Evolutionary conservation across 441 rosid species (phyloP), one percentile per base, ranked within the genome.

Genomic region (Dalechampia spathulata): DNA sequence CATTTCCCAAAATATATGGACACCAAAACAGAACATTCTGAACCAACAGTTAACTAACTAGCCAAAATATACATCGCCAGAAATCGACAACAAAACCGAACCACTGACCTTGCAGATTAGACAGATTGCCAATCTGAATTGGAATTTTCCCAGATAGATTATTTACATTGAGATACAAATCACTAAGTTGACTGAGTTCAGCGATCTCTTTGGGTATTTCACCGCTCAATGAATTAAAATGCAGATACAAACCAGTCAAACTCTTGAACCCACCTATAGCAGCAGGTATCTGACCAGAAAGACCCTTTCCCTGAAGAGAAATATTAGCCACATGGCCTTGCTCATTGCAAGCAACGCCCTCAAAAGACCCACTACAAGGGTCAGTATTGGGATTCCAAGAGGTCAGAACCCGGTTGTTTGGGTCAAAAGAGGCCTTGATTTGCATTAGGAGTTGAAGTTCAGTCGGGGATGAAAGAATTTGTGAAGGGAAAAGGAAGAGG

Each of bases 221-320:
- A 19, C 97, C 99, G 28, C 66, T 66, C 43, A 93, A 67, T 12
- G 86, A 70, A 62, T 93, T 93, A 77, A 83, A 93, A 55, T 93
- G 99, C 60, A 93, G 77, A 73, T 85, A 93, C 78, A 93, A 67
- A 15, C 96, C 96, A 44, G 84, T 87, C 78, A 93, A 78, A 78
- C 86, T 78, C 67, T 70, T 73, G 36, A 93, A 83, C 26, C 76
- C 83, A 44, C 86, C 87, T 2, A 93, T 28, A 26, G 89, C 85
- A 14, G 86, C 65, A 40, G 95, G 87, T 56, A 87, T 84, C 52
- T 61, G 60, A 52, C 96, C 81, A 32, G 80, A 60, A 50, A 84
- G 79, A 56, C 87, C 89, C 75, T 76, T 90, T 57, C 99, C 99
- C 70, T 90, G 97, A 10, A 93, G 83, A 43, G 99, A 87, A 8